phyloP scores from a whole-genome alignment of 2,329 filamentous ascomycete species.

The Periconia macrospinosa region DNA sequence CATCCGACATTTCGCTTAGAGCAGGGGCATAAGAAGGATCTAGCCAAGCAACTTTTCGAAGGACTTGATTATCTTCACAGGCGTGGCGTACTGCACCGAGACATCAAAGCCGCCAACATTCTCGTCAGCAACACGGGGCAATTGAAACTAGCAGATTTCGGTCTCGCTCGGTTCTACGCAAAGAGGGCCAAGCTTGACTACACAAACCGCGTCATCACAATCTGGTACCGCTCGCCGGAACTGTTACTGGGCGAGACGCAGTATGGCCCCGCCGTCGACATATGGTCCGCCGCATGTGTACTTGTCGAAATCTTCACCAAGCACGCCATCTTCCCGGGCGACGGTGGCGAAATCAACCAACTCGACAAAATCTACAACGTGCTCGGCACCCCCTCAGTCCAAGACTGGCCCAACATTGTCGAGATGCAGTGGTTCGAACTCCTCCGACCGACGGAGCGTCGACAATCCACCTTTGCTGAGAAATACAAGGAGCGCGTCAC shows the following conservation, averaged over 20 bases:
- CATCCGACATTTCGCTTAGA: constrained; percentile 90
- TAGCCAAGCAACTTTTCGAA: constrained; percentile 90
- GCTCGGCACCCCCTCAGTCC: constrained; percentile 81
- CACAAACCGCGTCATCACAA: constrained; percentile 97
- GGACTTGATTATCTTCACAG: constrained; percentile 92
- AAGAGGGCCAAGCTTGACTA: constrained; percentile 92
- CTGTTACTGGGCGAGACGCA: constrained; percentile 89
- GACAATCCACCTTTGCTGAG: constrained; percentile 75
- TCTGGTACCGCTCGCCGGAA: constrained; percentile 98
- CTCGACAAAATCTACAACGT: constrained; percentile 95
- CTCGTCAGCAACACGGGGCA: constrained; percentile 86
- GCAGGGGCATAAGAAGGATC: constrained; percentile 84
- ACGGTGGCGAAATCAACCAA: constrained; percentile 93
- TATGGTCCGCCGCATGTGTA: constrained; percentile 97
- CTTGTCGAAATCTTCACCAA: constrained; percentile 95
- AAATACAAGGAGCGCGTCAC: constrained; percentile 79
- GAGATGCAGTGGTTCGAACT: constrained; percentile 98
- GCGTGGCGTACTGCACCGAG: constrained; percentile 90
- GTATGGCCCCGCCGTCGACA: constrained; percentile 94
- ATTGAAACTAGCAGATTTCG: constrained; percentile 93
- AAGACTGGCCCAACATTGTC: constrained; percentile 85
- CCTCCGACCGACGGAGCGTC: constrained; percentile 74
- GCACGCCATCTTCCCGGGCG: constrained; percentile 91
- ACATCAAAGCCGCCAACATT: constrained; percentile 98
- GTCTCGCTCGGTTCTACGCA: constrained; percentile 91